phyloP scores from a whole-genome alignment of 768 basidiomycete species.

The Suillus decipiens region DNA sequence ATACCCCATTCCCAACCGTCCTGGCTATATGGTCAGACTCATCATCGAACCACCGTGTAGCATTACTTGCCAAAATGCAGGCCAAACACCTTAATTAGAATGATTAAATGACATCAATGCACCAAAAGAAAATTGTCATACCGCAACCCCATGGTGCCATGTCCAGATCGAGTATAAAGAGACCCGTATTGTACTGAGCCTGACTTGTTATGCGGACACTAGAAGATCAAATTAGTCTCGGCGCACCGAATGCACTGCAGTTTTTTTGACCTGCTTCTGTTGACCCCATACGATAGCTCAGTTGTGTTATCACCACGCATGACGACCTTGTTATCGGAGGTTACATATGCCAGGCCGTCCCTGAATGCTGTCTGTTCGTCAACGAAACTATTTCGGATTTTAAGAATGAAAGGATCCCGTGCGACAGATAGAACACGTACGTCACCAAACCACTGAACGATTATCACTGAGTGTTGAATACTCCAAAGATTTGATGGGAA shows the following conservation, averaged over 20 bases:
- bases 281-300: conserved; percentile 50
- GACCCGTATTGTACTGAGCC: conserved; percentile 66
- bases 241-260: conserved; percentile 9
- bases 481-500: conserved; percentile 16
- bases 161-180: conserved; percentile 83
- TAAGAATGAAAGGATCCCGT: neutral
- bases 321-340: conserved; percentile 58
- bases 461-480: conserved; percentile 16
- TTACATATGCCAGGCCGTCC: conserved; percentile 56
- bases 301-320: conserved; percentile 80
- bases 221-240: neutral
- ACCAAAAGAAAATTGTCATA: conserved; percentile 32
- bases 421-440: conserved; percentile 42
- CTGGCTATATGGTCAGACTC: conserved; percentile 15
- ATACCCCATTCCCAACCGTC: conserved; percentile 49
- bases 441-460: conserved; percentile 63
- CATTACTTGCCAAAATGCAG: conserved; percentile 66
- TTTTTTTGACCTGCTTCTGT: conserved; percentile 58
- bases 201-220: conserved; percentile 79
- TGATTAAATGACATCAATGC: conserved; percentile 11
- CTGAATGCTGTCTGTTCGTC: conserved; percentile 54
- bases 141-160: conserved; percentile 91
- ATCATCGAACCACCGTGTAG: conserved; percentile 2
- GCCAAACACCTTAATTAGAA: conserved; percentile 65
- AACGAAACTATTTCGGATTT: conserved; percentile 52